Evolutionary conservation across 1,284 basidiomycete species (phyloP).

Genomic region (Marasmius fiardii): DNA sequence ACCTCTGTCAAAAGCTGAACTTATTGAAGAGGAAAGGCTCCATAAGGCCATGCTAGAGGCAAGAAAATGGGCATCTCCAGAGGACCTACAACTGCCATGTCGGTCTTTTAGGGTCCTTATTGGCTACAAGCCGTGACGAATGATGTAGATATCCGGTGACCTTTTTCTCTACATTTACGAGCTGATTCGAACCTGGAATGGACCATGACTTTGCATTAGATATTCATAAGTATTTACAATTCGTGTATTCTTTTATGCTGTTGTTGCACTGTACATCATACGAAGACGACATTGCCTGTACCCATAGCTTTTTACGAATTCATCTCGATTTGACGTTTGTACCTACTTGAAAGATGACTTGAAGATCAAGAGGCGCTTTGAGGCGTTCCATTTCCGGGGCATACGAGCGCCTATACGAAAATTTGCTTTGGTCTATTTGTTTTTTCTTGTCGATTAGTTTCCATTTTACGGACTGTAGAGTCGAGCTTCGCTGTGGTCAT

Average conservation of each 20-base stretch:
- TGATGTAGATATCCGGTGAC: neutral
- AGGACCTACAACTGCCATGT: constrained; percentile 56
- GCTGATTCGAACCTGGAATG: neutral
- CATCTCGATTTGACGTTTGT: neutral
- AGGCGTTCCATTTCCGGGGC: neutral
- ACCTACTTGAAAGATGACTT: no score
- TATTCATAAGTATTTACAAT: neutral
- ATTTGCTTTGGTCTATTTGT: constrained; percentile 2
- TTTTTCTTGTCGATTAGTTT: constrained; percentile 8
- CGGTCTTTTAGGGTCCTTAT: constrained; percentile 59
- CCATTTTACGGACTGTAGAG: neutral
- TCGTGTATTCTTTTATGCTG: neutral
- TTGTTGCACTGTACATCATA: neutral
- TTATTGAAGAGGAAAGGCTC: constrained; percentile 63
- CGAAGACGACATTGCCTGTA: neutral
- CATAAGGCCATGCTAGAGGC: constrained; percentile 65
- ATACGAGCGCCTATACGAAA: neutral
- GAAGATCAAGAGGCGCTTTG: no score
- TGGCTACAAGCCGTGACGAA: constrained; percentile 41
- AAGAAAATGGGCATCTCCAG: constrained; percentile 44
- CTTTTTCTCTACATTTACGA: constrained; percentile 12
- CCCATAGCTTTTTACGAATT: neutral
- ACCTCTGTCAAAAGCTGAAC: constrained; percentile 62
- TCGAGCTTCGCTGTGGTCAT: constrained; percentile 14
- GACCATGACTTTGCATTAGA: constrained; percentile 2